Conservation (phyloP, 129 eudicot genomes). For the Lactuca sativa region DNA sequence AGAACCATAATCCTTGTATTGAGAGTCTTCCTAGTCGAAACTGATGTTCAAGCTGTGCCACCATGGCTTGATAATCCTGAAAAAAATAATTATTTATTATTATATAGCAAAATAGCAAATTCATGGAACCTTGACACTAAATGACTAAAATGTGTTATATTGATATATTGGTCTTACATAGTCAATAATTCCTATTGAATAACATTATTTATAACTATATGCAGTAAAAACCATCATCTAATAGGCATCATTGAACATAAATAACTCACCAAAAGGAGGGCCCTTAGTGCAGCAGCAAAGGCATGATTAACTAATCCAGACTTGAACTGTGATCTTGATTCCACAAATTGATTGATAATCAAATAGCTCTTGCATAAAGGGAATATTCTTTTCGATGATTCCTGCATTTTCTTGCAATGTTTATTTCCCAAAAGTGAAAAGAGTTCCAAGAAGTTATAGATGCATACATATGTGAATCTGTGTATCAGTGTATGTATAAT, state of each 20-base stretch:
- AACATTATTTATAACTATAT: background rate
- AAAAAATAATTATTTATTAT: constrained; percentile 10
- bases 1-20: constrained; percentile 95
- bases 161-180: background rate
- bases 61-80: constrained; percentile 99
- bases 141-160: background rate
- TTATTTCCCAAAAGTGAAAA: constrained; percentile 9
- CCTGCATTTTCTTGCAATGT: constrained; percentile 51
- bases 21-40: constrained; percentile 89
- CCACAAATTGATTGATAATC: constrained; percentile 79
- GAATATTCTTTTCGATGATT: constrained; percentile 74
- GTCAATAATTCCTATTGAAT: background rate
- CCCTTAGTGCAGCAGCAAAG: constrained; percentile 92
- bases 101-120: too few relatives aligned
- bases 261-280: constrained; percentile 77
- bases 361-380: constrained; percentile 89
- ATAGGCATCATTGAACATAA: constrained; percentile 1
- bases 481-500: background rate
- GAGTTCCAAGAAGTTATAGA: constrained; percentile 17
- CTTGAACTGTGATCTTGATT: constrained; percentile 97
- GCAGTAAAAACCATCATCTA: background rate
- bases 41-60: constrained; percentile 99
- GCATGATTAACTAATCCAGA: constrained; percentile 97
- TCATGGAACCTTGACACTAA: too few relatives aligned
- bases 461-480: background rate